Percentiles rank a stretch among this genome's conserved stretches.
Evolutionary conservation across 176 grass and related monocot genomes (phyloP).

Genomic region (Ananas comosus): DNA sequence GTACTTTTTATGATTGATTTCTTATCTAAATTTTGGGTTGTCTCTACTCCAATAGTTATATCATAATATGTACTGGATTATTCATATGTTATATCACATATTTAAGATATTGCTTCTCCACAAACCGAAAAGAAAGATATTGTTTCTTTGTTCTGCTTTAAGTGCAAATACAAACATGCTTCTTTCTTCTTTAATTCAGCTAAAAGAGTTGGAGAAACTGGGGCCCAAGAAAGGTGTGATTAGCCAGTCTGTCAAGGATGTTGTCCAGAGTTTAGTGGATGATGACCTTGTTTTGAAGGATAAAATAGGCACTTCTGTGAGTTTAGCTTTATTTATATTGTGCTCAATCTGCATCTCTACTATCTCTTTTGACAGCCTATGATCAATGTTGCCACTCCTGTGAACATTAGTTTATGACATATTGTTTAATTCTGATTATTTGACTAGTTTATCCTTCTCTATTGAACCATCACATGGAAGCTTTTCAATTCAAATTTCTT

Average conservation of each 20-base stretch:
- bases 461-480: not conserved
- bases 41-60: no score
- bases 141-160: no score
- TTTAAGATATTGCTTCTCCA: no score
- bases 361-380: not conserved
- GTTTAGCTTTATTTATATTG: conserved; percentile 5
- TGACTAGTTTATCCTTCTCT: not conserved
- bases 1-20: no score
- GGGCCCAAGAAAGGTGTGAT: conserved; percentile 92
- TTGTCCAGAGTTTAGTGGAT: conserved; percentile 88
- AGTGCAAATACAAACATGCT: not conserved
- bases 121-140: no score
- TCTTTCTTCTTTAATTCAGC: conserved; percentile 29
- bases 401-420: not conserved
- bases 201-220: conserved; percentile 96
- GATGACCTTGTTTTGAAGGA: conserved; percentile 98
- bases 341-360: not conserved
- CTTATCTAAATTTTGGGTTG: no score
- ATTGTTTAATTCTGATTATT: not conserved
- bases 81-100: no score
- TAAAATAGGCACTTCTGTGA: conserved; percentile 96
- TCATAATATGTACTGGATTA: no score
- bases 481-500: not conserved
- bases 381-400: not conserved
- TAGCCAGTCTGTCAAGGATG: conserved; percentile 97